These are phyloP conservation scores for Zymoseptoria brevis DNA, from an alignment of 2,329 filamentous ascomycete genomes.

Conservation along the genomic window DNA sequence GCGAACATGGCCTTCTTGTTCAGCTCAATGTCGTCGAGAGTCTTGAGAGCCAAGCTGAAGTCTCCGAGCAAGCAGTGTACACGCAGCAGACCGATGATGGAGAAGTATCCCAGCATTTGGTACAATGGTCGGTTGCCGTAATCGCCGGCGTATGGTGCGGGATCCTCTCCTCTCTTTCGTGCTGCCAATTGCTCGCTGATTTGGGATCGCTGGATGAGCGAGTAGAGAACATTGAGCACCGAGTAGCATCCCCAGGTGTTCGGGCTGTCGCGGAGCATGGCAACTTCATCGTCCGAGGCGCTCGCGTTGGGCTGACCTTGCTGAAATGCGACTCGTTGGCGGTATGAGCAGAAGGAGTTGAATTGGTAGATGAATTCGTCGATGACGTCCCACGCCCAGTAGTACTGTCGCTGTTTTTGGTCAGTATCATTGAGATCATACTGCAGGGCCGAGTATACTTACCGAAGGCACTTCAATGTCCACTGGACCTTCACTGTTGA, in stretches of 20 bases:
- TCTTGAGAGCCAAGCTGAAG: slow-evolving; percentile 97
- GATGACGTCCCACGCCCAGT: slow-evolving; percentile 99
- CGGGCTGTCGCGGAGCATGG: slow-evolving; percentile 87
- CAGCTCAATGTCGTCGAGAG: slow-evolving; percentile 96
- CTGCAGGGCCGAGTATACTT: slow-evolving; percentile 37
- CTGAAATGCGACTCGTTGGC: slow-evolving; percentile 78
- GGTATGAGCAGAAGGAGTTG: slow-evolving; percentile 97
- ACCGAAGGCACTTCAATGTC: slow-evolving; percentile 95
- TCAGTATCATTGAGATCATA: slow-evolving; percentile 8
- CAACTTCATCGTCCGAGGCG: slow-evolving; percentile 86
- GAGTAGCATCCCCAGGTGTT: slow-evolving; percentile 99
- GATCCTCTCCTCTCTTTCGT: slow-evolving; percentile 89
- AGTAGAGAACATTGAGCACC: slow-evolving; percentile 98
- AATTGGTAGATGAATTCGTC: slow-evolving; percentile 99
- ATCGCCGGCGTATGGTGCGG: slow-evolving; percentile 78
- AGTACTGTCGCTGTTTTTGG: slow-evolving; percentile 58
- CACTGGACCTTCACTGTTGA: slow-evolving; percentile 98
- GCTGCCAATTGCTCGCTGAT: slow-evolving; percentile 95
- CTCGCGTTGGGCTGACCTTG: slow-evolving; percentile 29
- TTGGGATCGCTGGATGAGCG: slow-evolving; percentile 94
- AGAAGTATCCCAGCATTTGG: slow-evolving; percentile 98
- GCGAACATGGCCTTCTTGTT: slow-evolving; percentile 99
- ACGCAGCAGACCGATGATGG: slow-evolving; percentile 91
- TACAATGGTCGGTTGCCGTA: slow-evolving; percentile 93
- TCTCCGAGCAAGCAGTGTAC: slow-evolving; percentile 96